phyloP scores from a whole-genome alignment of 306 rosid species.

The Prunus mongolica region DNA sequence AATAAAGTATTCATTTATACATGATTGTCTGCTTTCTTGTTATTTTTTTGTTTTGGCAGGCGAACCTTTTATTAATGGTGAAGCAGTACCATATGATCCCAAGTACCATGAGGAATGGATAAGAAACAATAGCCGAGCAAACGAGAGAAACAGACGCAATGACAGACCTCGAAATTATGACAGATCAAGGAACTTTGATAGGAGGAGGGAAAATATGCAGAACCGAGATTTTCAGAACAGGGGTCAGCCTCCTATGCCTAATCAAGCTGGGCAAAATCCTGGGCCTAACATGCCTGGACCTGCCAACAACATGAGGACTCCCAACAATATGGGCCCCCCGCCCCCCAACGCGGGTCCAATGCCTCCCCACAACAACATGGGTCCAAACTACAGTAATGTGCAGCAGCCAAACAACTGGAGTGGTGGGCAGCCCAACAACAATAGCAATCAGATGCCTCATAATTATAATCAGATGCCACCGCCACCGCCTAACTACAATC shows the following conservation, averaged over 20 bases:
- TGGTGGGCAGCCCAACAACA: conserved; percentile 14
- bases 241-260: conserved; percentile 38
- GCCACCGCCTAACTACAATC: background rate
- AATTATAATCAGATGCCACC: background rate
- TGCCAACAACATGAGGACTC: conserved; percentile 19
- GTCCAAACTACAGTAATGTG: conserved; percentile 1
- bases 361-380: conserved; percentile 7
- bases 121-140: conserved; percentile 84
- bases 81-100: conserved; percentile 91
- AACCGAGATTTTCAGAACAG: conserved; percentile 54
- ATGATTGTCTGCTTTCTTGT: conserved; percentile 5
- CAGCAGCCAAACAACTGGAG: conserved; percentile 21
- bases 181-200: conserved; percentile 79
- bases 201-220: conserved; percentile 77
- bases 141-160: conserved; percentile 90
- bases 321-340: background rate
- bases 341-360: background rate
- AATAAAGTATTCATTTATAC: background rate
- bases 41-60: conserved; percentile 45
- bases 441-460: conserved; percentile 1
- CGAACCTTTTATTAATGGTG: conserved; percentile 88
- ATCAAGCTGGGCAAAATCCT: conserved; percentile 26
- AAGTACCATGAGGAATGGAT: conserved; percentile 94
- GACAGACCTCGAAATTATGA: conserved; percentile 84
- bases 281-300: conserved; percentile 12